Base-by-base conservation (phyloP, 805 yeast species). In the Ogataea neopini region DNA sequence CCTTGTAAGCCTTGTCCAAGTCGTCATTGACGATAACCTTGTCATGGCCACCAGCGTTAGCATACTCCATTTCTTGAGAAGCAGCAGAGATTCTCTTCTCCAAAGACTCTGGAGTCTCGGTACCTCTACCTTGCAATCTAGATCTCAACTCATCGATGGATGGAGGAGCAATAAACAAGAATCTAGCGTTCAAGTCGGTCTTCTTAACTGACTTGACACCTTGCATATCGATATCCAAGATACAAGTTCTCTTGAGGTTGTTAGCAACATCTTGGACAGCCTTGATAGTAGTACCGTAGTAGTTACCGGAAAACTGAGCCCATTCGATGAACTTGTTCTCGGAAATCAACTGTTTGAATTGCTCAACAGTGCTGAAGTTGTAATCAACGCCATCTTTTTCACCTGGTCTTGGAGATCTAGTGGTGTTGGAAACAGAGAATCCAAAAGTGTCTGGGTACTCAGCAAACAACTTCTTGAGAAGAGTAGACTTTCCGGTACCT, bases 291-390 rank as follows among this genome's bases (percentile, higher is more conserved):
- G 99, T 94, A 49, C 99, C 99, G 70, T 94, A 94, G 76, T 87
- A 91, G 76, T 94, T 94, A 44, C 98, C 98, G 10, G 96, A 88
- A 63, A 94, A 94, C 70, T 90, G 94, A 4, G 99, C 99, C 94
- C 96, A 89, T 71, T 94, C 99, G 56, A 94, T 83, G 72, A 94
- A 94, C 53, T 84, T 86, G 38, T 80, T 73, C 19, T 83, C 82
- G 9, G 75, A 83, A 54, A 94, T 89, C 69, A 88, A 75, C 57
- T 74, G 64, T 70, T 89, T 79, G 79, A 94, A 94, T 49, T 80
- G 79, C 13, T 86, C 94, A 48, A 86, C 91, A 25, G 86, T 77
- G 46, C 79, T 79, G 66, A 92, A 94, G 70, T 92, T 84, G 77
- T 94, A 94, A 64, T 95, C 96, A 57, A 77, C 78, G 51, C 97